Conservation (phyloP, 2,329 filamentous ascomycete genomes). For the Aspergillus sp. region DNA sequence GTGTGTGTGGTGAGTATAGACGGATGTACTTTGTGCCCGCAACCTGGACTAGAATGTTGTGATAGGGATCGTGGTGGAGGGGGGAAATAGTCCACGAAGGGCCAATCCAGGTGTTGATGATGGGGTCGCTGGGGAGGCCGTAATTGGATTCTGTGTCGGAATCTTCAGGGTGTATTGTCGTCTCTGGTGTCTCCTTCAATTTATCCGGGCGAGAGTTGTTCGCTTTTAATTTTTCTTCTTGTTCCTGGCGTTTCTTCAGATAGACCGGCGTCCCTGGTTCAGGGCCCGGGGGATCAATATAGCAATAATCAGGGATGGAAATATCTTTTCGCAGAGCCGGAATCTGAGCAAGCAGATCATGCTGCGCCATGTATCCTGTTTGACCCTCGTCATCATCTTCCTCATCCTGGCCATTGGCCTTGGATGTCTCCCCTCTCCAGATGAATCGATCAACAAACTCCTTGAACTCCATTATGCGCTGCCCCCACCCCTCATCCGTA, state of each 20-base stretch:
- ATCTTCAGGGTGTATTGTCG: constrained; percentile 5
- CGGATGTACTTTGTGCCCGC: constrained; percentile 90
- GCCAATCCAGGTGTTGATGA: constrained; percentile 90
- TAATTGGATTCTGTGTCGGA: constrained; percentile 4
- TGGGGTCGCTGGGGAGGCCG: constrained; percentile 45
- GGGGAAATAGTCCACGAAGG: constrained; percentile 85
- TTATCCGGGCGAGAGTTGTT: constrained; percentile 32
- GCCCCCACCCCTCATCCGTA: constrained; percentile 78
- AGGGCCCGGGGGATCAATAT: constrained; percentile 57
- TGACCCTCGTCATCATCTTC: constrained; percentile 15
- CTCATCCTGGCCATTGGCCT: constrained; percentile 1
- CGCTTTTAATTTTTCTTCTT: constrained; percentile 13
- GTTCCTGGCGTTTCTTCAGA: constrained; percentile 28
- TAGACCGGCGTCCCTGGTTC: constrained; percentile 47
- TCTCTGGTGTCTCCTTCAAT: constrained; percentile 1
- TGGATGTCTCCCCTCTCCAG: constrained; percentile 17
- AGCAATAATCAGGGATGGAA: constrained; percentile 77
- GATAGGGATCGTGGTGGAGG: constrained; percentile 88
- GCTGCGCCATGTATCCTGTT: constrained; percentile 83
- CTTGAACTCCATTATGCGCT: constrained; percentile 70
- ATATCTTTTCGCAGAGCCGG: constrained; percentile 73
- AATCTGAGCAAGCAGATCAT: constrained; percentile 80
- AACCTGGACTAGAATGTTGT: constrained; percentile 86
- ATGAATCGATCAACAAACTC: constrained; percentile 66
- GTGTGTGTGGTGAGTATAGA: constrained; percentile 68